Evolutionary conservation across 805 yeast genomes (phyloP).

Genomic region (Ogataea wickerhamii): DNA sequence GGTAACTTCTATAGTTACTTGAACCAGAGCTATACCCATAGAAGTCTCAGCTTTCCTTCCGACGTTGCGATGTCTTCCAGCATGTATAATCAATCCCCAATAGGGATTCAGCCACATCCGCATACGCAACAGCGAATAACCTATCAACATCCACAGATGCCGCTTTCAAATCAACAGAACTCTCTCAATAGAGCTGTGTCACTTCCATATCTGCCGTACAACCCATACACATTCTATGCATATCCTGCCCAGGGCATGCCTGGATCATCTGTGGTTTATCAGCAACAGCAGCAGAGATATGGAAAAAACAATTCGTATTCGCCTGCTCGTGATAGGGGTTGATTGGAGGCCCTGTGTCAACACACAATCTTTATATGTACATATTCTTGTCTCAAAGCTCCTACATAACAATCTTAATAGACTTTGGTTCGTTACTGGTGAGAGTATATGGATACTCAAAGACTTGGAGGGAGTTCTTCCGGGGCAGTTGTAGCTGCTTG

Average conservation of each 20-base stretch:
- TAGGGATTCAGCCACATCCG: background rate
- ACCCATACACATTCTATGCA: constrained; percentile 21
- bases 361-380: background rate
- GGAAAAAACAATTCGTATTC: background rate
- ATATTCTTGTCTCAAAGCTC: no score
- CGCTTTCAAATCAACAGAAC: constrained; percentile 5
- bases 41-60: constrained; percentile 15
- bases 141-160: background rate
- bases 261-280: background rate
- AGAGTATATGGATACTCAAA: constrained; percentile 19
- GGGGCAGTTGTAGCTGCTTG: background rate
- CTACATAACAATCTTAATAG: background rate
- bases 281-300: background rate
- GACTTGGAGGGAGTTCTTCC: constrained; percentile 34
- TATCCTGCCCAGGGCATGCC: constrained; percentile 11
- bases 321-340: background rate
- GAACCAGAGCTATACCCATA: constrained; percentile 17
- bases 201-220: constrained; percentile 17
- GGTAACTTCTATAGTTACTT: constrained; percentile 26
- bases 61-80: constrained; percentile 5
- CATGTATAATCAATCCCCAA: constrained; percentile 2
- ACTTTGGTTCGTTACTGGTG: no score
- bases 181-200: constrained; percentile 14
- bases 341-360: background rate
- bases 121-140: background rate